A percentile compares a stretch with the other conserved stretches of the same genome.
phyloP scores from a whole-genome alignment of 441 rosid species.

The Breynia disticha region DNA sequence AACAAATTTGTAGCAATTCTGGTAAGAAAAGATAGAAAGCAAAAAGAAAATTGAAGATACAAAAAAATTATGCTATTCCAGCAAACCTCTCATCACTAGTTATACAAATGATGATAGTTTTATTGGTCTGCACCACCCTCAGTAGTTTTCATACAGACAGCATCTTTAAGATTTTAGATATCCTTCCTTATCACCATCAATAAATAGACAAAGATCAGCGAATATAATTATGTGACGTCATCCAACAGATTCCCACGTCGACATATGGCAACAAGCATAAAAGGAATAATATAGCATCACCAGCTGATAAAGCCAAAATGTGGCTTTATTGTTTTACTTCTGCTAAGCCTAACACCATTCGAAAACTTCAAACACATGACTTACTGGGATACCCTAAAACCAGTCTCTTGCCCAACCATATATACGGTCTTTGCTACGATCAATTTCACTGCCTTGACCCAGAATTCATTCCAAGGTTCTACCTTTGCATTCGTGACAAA shows the following conservation, averaged over 20 bases:
- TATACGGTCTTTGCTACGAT: slow-evolving; percentile 3
- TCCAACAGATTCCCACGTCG: slow-evolving; percentile 12
- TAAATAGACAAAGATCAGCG: slow-evolving; percentile 7
- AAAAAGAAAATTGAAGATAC: slow-evolving; percentile 11
- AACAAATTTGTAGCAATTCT: slow-evolving; percentile 1
- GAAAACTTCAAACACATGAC: neutral
- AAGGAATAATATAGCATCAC: slow-evolving; percentile 7
- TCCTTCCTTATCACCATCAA: slow-evolving; percentile 12
- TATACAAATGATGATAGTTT: slow-evolving; percentile 7
- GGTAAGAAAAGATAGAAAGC: slow-evolving; percentile 6
- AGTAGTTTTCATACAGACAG: slow-evolving; percentile 7
- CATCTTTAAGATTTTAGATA: slow-evolving; percentile 12
- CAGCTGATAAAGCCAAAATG: slow-evolving; percentile 11
- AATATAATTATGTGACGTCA: slow-evolving; percentile 14
- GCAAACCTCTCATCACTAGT: slow-evolving; percentile 1
- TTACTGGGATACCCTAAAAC: slow-evolving; percentile 3
- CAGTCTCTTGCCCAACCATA: slow-evolving; percentile 11
- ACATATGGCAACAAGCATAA: slow-evolving; percentile 3
- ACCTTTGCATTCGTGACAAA: slow-evolving; percentile 9
- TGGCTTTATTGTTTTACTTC: slow-evolving; percentile 3
- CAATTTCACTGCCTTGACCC: slow-evolving; percentile 18
- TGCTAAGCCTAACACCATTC: slow-evolving; percentile 3
- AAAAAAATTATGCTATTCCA: slow-evolving; percentile 9
- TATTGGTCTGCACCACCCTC: slow-evolving; percentile 9
- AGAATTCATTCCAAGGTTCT: slow-evolving; percentile 9